Evolutionary conservation across 1,139 yeast species (phyloP).

Genomic region (Debaryomyces coudertii): DNA sequence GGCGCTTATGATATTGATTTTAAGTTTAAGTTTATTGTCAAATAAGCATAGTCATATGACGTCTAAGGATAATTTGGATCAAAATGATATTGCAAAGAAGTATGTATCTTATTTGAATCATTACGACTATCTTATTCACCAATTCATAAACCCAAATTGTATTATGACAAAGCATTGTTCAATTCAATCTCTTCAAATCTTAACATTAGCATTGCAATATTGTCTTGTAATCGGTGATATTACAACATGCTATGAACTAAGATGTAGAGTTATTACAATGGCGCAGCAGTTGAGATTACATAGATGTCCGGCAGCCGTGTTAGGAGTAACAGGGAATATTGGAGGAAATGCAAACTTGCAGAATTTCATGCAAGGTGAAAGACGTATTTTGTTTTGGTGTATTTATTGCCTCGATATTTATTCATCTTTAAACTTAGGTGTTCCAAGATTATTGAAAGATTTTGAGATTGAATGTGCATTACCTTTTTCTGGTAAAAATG

Average conservation of each 20-base stretch:
- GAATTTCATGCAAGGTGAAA: conserved; percentile 71
- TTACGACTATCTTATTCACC: conserved; percentile 55
- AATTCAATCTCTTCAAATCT: conserved; percentile 69
- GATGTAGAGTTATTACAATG: conserved; percentile 80
- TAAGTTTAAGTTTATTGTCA: conserved; percentile 60
- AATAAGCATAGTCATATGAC: conserved; percentile 32
- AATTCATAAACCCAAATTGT: conserved; percentile 56
- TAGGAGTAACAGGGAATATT: conserved; percentile 46
- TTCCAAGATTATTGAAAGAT: conserved; percentile 78
- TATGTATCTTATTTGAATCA: conserved; percentile 38
- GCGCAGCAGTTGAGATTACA: conserved; percentile 85
- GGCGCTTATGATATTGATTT: conserved; percentile 57
- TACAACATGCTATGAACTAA: conserved; percentile 69
- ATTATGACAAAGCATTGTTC: conserved; percentile 59
- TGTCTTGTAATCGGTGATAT: conserved; percentile 76
- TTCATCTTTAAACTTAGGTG: conserved; percentile 76
- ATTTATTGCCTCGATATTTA: conserved; percentile 77
- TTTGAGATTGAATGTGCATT: conserved; percentile 84
- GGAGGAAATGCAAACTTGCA: conserved; percentile 58
- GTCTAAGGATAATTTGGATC: conserved; percentile 14
- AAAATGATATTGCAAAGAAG: conserved; percentile 19
- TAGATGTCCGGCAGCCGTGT: conserved; percentile 84
- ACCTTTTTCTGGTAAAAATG: conserved; percentile 66
- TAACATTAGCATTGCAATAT: conserved; percentile 70
- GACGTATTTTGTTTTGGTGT: conserved; percentile 85